A percentile compares a stretch with the other conserved stretches of the same genome.
Evolutionary conservation across 257 asterid species (phyloP).

Genomic region (Plectranthus barbatus): DNA sequence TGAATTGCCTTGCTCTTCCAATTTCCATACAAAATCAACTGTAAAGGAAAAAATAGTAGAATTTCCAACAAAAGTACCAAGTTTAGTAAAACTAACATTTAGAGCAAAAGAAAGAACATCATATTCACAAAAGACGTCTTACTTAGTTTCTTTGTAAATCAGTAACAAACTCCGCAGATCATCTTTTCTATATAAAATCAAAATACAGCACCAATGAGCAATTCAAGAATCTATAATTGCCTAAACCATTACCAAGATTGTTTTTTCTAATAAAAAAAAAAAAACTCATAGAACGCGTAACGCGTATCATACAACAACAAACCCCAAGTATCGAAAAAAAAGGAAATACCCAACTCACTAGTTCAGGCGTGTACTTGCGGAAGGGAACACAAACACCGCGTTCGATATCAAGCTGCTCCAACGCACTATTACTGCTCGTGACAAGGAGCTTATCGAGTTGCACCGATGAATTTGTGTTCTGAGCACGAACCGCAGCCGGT

Average conservation of each 20-base stretch:
- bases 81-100: not conserved
- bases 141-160: no score
- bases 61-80: not conserved
- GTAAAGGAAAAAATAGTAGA: not conserved
- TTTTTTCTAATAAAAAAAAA: no score
- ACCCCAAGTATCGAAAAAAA: not conserved
- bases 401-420: conserved; percentile 83
- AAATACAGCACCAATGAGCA: not conserved
- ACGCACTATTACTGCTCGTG: conserved; percentile 44
- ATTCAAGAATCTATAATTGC: not conserved
- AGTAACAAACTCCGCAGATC: not conserved
- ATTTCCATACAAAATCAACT: not conserved
- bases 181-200: not conserved
- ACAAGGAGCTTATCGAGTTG: conserved; percentile 20
- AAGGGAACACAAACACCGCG: conserved; percentile 90
- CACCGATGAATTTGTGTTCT: conserved; percentile 23
- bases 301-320: not conserved
- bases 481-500: conserved; percentile 25
- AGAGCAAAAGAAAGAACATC: not conserved
- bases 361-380: conserved; percentile 74
- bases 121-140: no score
- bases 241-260: not conserved
- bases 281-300: not conserved
- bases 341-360: conserved; percentile 36
- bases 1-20: not conserved